phyloP scores from a whole-genome alignment of 805 yeast species.

The Metschnikowia vanudenii region DNA sequence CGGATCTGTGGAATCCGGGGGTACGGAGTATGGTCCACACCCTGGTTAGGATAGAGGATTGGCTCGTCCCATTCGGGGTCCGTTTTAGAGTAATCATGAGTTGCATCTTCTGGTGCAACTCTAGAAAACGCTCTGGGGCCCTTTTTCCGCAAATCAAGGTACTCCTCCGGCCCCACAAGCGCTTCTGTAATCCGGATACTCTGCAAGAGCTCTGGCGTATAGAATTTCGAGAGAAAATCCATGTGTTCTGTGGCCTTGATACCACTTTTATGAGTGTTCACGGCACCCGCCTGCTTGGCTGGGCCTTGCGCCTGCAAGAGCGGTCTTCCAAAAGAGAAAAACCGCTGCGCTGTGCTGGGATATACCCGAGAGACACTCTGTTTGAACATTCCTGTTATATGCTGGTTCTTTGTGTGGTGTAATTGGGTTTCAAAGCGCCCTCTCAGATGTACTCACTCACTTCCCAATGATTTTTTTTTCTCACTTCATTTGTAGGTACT shows the following conservation, averaged over 20 bases:
- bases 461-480: no score
- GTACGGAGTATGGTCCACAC: constrained; percentile 50
- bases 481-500: no score
- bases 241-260: constrained; percentile 41
- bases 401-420: no score
- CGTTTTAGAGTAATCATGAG: constrained; percentile 65
- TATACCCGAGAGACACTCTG: constrained; percentile 3
- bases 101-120: constrained; percentile 64
- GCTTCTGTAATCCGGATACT: constrained; percentile 81
- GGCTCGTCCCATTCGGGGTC: constrained; percentile 78
- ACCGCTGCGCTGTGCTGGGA: background rate
- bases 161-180: constrained; percentile 63
- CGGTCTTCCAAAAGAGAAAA: constrained; percentile 1
- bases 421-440: no score
- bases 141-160: constrained; percentile 36
- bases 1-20: constrained; percentile 56
- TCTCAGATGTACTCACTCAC: no score
- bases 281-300: no score
- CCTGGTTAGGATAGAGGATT: constrained; percentile 49
- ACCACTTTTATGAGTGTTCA: no score
- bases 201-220: constrained; percentile 77
- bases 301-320: background rate
- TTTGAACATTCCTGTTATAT: constrained; percentile 5
- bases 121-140: constrained; percentile 36
- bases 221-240: constrained; percentile 65